Conservation (phyloP, 148 eudicot species). For the Fallopia convolvulus region DNA sequence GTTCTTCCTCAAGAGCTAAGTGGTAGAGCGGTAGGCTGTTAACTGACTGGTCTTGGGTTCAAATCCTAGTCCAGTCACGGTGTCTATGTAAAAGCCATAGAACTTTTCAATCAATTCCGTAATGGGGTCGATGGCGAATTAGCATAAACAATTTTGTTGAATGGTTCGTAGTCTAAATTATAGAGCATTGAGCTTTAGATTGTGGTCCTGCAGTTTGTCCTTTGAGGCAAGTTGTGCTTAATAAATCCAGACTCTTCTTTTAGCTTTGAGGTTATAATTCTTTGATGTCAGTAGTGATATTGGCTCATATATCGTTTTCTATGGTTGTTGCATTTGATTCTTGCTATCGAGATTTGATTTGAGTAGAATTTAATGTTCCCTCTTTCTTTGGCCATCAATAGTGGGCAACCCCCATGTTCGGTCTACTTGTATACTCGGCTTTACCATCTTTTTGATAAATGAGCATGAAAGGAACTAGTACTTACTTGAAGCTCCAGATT, state of each 20-base stretch:
- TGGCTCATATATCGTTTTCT: slow-evolving; percentile 3
- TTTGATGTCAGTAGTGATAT: not conserved
- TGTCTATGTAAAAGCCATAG: not conserved
- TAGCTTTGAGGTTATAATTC: not conserved
- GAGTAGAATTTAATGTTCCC: not conserved
- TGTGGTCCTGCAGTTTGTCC: slow-evolving; percentile 9
- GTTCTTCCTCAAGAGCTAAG: too few species aligned
- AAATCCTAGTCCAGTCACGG: not conserved
- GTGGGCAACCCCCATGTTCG: not conserved
- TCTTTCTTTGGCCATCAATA: not conserved
- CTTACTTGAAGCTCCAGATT: not conserved
- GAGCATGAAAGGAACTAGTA: not conserved
- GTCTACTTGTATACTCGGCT: not conserved
- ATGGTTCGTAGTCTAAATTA: not conserved
- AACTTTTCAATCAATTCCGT: not conserved
- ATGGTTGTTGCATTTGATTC: slow-evolving; percentile 10
- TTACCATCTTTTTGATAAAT: not conserved
- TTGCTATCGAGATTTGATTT: slow-evolving; percentile 4
- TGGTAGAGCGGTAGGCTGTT: too few species aligned
- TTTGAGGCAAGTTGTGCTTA: not conserved
- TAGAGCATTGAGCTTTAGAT: not conserved
- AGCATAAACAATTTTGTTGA: not conserved
- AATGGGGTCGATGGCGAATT: slow-evolving; percentile 1
- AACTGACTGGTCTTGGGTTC: too few species aligned
- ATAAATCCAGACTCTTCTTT: not conserved